phyloP scores from a whole-genome alignment of 1,139 yeast species.

The Saccharomyces hybrid region DNA sequence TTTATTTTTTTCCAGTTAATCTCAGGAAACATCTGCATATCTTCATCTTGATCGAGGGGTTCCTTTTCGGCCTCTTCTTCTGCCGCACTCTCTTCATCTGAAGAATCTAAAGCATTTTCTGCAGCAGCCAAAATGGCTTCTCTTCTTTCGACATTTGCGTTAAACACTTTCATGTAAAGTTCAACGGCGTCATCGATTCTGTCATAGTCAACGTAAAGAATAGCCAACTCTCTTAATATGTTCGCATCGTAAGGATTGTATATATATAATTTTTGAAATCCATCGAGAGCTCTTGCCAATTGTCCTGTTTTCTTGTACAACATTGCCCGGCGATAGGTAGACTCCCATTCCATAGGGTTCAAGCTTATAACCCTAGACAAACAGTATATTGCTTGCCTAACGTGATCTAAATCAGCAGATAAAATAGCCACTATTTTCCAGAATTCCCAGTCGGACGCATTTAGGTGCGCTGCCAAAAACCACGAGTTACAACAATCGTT shows the following conservation, averaged over 20 bases:
- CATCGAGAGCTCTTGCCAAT: constrained; percentile 65
- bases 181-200: constrained; percentile 75
- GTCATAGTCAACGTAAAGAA: constrained; percentile 66
- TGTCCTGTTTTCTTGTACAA: constrained; percentile 60
- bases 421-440: constrained; percentile 82
- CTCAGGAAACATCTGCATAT: constrained; percentile 22
- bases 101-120: constrained; percentile 31
- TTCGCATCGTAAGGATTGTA: constrained; percentile 55
- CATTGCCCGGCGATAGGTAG: constrained; percentile 53
- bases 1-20: constrained; percentile 25
- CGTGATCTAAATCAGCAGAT: constrained; percentile 62
- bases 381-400: constrained; percentile 77
- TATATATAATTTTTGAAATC: constrained; percentile 56
- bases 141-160: constrained; percentile 40
- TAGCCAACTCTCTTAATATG: constrained; percentile 66
- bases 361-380: constrained; percentile 65
- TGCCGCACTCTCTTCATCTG: constrained; percentile 23
- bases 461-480: constrained; percentile 77
- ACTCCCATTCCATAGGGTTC: constrained; percentile 47
- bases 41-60: constrained; percentile 16
- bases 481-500: constrained; percentile 75
- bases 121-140: constrained; percentile 27
- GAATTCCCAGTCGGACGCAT: constrained; percentile 66
- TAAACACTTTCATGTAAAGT: constrained; percentile 60
- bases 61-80: constrained; percentile 11